These are phyloP conservation scores for Cystobasidium slooffiae DNA, from an alignment of 1,284 basidiomycete genomes.

Conservation along the genomic window DNA sequence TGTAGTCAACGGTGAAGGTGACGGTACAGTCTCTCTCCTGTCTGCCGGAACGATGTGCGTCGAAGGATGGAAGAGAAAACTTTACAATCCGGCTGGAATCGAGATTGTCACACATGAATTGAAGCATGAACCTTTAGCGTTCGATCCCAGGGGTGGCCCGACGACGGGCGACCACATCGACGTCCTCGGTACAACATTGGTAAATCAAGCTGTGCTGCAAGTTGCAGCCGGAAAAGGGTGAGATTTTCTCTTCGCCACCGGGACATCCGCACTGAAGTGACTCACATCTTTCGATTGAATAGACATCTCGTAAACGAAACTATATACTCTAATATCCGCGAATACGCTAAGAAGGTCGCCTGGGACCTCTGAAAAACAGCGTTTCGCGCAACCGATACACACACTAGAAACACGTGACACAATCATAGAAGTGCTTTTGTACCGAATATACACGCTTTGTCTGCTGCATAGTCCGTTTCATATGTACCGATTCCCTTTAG, in stretches of 20 bases:
- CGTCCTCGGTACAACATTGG: constrained; percentile 80
- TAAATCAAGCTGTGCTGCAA: constrained; percentile 91
- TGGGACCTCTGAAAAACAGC: constrained; percentile 65
- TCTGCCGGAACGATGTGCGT: constrained; percentile 94
- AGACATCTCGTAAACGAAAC: constrained; percentile 47
- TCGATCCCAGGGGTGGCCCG: constrained; percentile 84
- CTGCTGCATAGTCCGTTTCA: not conserved
- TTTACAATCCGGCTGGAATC: constrained; percentile 94
- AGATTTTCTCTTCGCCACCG: not conserved
- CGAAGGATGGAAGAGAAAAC: constrained; percentile 85
- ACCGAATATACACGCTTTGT: not conserved
- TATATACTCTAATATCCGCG: constrained; percentile 60
- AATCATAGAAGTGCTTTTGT: not conserved
- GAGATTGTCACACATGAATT: constrained; percentile 86
- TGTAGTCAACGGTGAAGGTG: constrained; percentile 70
- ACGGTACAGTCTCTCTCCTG: constrained; percentile 89
- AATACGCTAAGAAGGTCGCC: constrained; percentile 73
- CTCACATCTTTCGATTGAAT: too few relatives aligned
- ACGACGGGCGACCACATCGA: constrained; percentile 90
- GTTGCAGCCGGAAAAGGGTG: constrained; percentile 75
- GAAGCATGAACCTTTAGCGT: constrained; percentile 75
- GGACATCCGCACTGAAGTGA: not conserved
- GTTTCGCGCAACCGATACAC: not conserved
- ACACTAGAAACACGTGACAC: too few relatives aligned
- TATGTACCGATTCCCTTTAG: too few relatives aligned